Percentiles rank a stretch among this genome's conserved stretches.
Evolutionary conservation across 441 rosid genomes (phyloP).

Genomic region (Arabidopsis lyrata): DNA sequence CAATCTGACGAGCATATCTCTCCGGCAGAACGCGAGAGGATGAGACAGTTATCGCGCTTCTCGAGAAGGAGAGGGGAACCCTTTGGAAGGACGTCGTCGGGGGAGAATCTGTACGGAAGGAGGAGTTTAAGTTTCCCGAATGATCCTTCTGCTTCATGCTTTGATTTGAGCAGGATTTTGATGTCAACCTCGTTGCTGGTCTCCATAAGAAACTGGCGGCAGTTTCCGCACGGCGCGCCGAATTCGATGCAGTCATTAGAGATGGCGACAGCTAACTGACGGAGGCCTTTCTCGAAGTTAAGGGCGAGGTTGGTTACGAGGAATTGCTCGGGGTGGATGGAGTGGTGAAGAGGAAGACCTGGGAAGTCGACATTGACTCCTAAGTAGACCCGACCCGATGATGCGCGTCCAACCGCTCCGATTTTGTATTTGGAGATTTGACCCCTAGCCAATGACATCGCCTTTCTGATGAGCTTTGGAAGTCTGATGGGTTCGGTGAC

Average conservation of each 20-base stretch:
- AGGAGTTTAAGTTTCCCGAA: not conserved
- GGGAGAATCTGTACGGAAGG: not conserved
- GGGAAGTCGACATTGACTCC: too few relatives aligned
- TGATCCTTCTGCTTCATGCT: not conserved
- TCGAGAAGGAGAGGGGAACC: not conserved
- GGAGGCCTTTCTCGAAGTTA: not conserved
- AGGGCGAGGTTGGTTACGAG: too few relatives aligned
- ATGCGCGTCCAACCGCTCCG: not conserved
- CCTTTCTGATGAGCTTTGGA: not conserved
- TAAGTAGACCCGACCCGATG: too few relatives aligned
- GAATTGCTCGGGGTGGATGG: too few relatives aligned
- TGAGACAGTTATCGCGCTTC: not conserved
- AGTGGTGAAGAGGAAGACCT: too few relatives aligned
- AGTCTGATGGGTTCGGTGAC: not conserved
- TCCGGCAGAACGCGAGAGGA: not conserved
- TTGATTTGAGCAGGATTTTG: constrained; percentile 44
- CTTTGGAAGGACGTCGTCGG: not conserved
- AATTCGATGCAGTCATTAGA: not conserved
- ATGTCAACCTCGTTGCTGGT: constrained; percentile 61
- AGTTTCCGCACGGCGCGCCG: constrained; percentile 85
- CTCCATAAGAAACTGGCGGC: constrained; percentile 88
- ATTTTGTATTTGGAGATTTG: not conserved
- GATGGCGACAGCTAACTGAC: constrained; percentile 59
- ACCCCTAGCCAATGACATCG: not conserved
- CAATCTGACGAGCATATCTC: too few relatives aligned